Evolutionary conservation across 441 rosid genomes (phyloP).

Genomic region (Lepidium campestre): DNA sequence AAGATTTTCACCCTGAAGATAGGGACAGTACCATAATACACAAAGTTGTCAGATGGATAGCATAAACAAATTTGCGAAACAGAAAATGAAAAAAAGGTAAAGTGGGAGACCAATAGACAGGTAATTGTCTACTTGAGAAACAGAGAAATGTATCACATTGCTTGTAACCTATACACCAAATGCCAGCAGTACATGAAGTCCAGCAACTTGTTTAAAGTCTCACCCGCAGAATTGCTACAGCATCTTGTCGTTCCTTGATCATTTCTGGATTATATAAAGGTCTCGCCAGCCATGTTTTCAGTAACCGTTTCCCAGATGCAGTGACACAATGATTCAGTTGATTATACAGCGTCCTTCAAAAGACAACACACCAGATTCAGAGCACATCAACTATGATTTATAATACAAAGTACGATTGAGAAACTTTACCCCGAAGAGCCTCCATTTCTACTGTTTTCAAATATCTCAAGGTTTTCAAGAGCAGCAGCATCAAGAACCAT

Average conservation of each 20-base stretch:
- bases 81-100: background rate
- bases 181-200: constrained; percentile 7
- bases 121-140: constrained; percentile 12
- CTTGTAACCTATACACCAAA: constrained; percentile 1
- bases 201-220: constrained; percentile 20
- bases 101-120: constrained; percentile 12
- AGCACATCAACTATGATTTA: background rate
- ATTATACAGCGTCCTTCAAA: constrained; percentile 78
- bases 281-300: constrained; percentile 92
- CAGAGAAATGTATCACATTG: constrained; percentile 1
- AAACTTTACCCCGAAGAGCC: constrained; percentile 68
- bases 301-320: constrained; percentile 86
- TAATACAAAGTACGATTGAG: constrained; percentile 10
- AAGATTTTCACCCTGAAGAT: constrained; percentile 65
- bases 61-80: background rate
- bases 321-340: constrained; percentile 93
- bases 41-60: constrained; percentile 10
- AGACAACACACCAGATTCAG: constrained; percentile 24
- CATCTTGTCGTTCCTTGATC: constrained; percentile 94
- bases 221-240: constrained; percentile 79
- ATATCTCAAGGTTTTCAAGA: constrained; percentile 94
- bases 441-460: constrained; percentile 91
- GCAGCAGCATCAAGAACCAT: constrained; percentile 98
- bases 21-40: constrained; percentile 20
- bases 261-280: constrained; percentile 64